These are phyloP conservation scores for Pythium myriotylum DNA, from an alignment of 352 stramenopile genomes.

Conservation along the genomic window DNA sequence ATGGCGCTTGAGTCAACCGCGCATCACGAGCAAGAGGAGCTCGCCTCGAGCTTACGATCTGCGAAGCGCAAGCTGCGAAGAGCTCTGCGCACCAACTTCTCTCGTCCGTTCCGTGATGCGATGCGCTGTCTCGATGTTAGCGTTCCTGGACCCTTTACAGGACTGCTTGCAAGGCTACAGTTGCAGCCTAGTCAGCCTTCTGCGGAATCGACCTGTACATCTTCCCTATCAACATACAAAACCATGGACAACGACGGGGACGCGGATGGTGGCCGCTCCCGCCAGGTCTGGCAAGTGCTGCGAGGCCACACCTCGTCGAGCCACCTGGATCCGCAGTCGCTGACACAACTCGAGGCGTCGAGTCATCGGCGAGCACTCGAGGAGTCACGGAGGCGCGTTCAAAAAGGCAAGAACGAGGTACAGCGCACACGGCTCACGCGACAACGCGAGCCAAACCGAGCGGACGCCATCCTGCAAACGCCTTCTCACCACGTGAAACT, in stretches of 20 bases:
- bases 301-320: constrained; percentile 28
- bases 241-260: not conserved
- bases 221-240: not conserved
- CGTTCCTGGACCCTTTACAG: constrained; percentile 44
- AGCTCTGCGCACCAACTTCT: constrained; percentile 55
- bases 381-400: constrained; percentile 26
- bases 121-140: constrained; percentile 49
- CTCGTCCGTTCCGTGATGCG: constrained; percentile 50
- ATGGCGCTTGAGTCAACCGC: constrained; percentile 25
- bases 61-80: constrained; percentile 36
- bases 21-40: constrained; percentile 1
- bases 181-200: constrained; percentile 18
- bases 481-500: constrained; percentile 24
- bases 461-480: constrained; percentile 31
- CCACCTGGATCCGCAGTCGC: constrained; percentile 18
- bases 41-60: not conserved
- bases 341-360: constrained; percentile 19
- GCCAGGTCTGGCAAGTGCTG: constrained; percentile 42
- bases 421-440: constrained; percentile 37
- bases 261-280: not conserved
- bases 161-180: constrained; percentile 37
- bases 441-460: constrained; percentile 29
- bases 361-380: constrained; percentile 11
- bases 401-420: constrained; percentile 40
- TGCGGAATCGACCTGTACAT: not conserved